phyloP scores from a whole-genome alignment of 768 basidiomycete genomes.

The Leccinum obscurum region DNA sequence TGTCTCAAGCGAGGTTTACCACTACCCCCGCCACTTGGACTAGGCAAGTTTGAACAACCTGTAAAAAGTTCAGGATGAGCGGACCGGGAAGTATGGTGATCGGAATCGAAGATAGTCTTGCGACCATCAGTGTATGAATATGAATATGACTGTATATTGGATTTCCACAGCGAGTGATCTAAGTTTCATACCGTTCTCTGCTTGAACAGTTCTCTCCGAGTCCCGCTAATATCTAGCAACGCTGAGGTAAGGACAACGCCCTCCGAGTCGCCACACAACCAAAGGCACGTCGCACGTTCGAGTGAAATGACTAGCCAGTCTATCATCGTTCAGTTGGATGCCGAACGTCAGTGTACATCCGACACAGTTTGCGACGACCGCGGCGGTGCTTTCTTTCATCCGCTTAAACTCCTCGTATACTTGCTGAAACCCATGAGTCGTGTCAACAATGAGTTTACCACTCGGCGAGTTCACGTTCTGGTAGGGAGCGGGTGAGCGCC shows the following conservation, averaged over 20 bases:
- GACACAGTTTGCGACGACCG: conserved; percentile 40
- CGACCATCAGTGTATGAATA: not conserved
- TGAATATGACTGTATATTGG: not conserved
- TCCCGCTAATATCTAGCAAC: not conserved
- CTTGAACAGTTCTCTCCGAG: not conserved
- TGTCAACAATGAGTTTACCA: conserved; percentile 44
- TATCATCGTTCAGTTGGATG: not conserved
- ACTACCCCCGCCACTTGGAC: conserved; percentile 17
- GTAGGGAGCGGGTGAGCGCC: too few relatives aligned
- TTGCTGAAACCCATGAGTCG: conserved; percentile 41
- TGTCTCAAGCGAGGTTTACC: conserved; percentile 27
- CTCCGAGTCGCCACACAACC: not conserved
- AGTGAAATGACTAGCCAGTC: too few relatives aligned
- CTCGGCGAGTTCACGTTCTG: conserved; percentile 19
- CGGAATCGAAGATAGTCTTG: not conserved
- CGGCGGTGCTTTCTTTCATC: conserved; percentile 57
- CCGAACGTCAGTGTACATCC: not conserved
- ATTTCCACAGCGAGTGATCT: not conserved
- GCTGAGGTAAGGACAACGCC: not conserved
- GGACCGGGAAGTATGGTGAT: not conserved
- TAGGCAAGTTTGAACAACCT: not conserved
- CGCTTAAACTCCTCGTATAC: conserved; percentile 55
- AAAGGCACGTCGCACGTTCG: not conserved
- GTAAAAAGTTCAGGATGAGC: not conserved
- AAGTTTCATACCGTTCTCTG: not conserved